phyloP scores from a whole-genome alignment of 2,329 filamentous ascomycete species.

The Aotearoamyces nothofagi region DNA sequence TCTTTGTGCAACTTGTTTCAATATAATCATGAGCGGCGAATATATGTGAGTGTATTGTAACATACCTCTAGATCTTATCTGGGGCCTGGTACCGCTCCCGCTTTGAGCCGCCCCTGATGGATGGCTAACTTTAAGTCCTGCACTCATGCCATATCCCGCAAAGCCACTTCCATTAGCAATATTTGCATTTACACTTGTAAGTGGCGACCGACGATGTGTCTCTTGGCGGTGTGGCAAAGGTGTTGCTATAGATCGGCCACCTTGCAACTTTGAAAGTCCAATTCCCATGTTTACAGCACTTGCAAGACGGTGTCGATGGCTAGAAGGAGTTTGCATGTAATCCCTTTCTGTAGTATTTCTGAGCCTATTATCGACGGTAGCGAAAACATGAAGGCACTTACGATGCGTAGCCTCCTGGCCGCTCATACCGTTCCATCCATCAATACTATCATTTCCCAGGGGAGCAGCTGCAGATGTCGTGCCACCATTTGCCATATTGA shows the following conservation, averaged over 20 bases:
- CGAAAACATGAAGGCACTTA: neutral
- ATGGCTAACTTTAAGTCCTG: constrained; percentile 20
- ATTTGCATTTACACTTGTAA: constrained; percentile 10
- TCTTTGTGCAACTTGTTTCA: neutral
- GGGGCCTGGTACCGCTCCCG: constrained; percentile 7
- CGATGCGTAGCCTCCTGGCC: constrained; percentile 9
- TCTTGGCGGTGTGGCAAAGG: constrained; percentile 8
- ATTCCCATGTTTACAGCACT: constrained; percentile 4
- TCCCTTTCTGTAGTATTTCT: neutral
- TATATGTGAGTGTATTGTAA: neutral
- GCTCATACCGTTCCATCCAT: neutral
- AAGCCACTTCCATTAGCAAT: constrained; percentile 9
- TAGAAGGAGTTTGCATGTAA: constrained; percentile 15
- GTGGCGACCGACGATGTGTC: constrained; percentile 9
- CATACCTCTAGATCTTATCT: constrained; percentile 13
- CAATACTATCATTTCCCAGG: neutral
- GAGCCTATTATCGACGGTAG: too few species aligned
- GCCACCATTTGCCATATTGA: too few species aligned
- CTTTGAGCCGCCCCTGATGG: constrained; percentile 6
- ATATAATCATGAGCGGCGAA: neutral
- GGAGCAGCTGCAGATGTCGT: constrained; percentile 7
- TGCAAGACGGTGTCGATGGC: constrained; percentile 15
- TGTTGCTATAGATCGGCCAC: constrained; percentile 7
- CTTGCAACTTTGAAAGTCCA: constrained; percentile 8
- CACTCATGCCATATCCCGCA: constrained; percentile 20